Evolutionary conservation across 768 basidiomycete genomes (phyloP).

Genomic region (Podaxis rugospora): DNA sequence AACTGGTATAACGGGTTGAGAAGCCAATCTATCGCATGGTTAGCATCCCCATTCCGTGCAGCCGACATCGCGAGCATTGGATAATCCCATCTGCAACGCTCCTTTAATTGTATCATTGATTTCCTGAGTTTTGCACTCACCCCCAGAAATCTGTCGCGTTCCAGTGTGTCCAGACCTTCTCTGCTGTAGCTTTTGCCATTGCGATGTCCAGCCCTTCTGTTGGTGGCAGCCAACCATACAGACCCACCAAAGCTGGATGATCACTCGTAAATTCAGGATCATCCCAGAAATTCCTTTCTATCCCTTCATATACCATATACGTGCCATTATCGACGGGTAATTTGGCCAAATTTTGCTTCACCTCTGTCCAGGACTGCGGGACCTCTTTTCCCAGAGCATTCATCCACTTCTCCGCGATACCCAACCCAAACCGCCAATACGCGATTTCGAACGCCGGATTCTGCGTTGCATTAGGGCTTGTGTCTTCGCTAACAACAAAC

Average conservation of each 20-base stretch:
- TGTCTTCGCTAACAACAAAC: conserved; percentile 55
- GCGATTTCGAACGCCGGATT: conserved; percentile 59
- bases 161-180: conserved; percentile 52
- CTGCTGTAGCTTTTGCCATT: conserved; percentile 44
- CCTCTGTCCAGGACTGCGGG: conserved; percentile 38
- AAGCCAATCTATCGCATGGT: conserved; percentile 50
- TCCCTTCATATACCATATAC: conserved; percentile 55
- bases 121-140: conserved; percentile 22
- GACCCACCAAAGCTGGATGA: conserved; percentile 52
- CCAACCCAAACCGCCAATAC: conserved; percentile 52
- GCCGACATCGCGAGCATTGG: conserved; percentile 62
- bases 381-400: conserved; percentile 33
- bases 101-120: neutral
- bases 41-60: conserved; percentile 44
- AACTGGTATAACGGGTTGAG: conserved; percentile 51
- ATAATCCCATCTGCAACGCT: conserved; percentile 48
- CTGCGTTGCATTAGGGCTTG: conserved; percentile 45
- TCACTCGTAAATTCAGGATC: conserved; percentile 48
- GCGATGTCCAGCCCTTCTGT: conserved; percentile 41
- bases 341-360: conserved; percentile 42
- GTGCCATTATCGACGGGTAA: conserved; percentile 46
- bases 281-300: conserved; percentile 48
- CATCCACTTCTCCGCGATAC: conserved; percentile 47
- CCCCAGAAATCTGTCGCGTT: conserved; percentile 53
- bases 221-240: conserved; percentile 54